phyloP scores from a whole-genome alignment of 1,284 basidiomycete genomes.

The Coniferiporia weirii region DNA sequence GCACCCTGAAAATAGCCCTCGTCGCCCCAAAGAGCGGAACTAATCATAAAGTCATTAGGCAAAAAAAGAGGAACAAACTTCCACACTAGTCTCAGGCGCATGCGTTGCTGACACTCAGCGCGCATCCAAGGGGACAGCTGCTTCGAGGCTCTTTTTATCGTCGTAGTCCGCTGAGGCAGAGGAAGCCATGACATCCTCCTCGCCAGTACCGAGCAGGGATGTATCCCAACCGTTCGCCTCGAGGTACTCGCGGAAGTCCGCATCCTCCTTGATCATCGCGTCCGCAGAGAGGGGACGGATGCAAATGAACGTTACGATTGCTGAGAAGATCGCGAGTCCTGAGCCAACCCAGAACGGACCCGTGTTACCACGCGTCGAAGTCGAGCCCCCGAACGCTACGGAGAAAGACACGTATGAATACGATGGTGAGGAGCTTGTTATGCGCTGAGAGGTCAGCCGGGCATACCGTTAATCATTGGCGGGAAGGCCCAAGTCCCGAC shows the following conservation, averaged over 20 bases:
- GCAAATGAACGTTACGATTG: constrained; percentile 68
- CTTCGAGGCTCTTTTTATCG: constrained; percentile 5
- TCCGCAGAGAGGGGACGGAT: constrained; percentile 73
- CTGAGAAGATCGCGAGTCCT: constrained; percentile 75
- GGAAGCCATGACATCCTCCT: constrained; percentile 18
- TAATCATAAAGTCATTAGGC: too few species aligned
- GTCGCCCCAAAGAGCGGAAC: too few species aligned
- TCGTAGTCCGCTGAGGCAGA: constrained; percentile 16
- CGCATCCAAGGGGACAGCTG: neutral
- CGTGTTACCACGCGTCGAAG: constrained; percentile 53
- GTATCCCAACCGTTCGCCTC: constrained; percentile 74
- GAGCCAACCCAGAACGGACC: constrained; percentile 76
- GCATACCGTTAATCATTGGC: constrained; percentile 55
- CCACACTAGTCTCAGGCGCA: neutral
- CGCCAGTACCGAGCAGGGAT: constrained; percentile 53
- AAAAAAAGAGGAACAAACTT: neutral
- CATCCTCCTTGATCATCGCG: constrained; percentile 77
- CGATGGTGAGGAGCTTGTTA: neutral
- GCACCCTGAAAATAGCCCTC: too few species aligned
- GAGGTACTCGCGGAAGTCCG: constrained; percentile 77
- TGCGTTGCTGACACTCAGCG: neutral
- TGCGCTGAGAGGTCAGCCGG: neutral
- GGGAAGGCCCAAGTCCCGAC: constrained; percentile 79
- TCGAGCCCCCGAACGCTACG: constrained; percentile 55
- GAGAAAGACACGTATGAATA: constrained; percentile 3